Evolutionary conservation across 768 basidiomycete genomes (phyloP), one percentile per base, ranked within the genome.

Genomic region (Lactifluus pinguis): DNA sequence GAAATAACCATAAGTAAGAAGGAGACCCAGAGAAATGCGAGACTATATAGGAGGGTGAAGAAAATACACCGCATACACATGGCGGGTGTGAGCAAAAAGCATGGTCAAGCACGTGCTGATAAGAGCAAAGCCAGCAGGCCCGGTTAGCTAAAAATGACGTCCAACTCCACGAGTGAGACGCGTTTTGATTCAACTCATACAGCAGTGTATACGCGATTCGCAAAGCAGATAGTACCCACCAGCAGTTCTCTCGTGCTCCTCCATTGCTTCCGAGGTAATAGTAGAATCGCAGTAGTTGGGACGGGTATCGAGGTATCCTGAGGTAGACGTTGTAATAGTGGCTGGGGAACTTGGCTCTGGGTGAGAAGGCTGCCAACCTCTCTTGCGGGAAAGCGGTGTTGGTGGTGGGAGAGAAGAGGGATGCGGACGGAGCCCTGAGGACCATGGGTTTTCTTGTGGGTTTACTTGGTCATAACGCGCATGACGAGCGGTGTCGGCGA

Each of bases 301-400:
- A 42, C 84, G 86, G 0, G 85, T 84, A 69, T 87, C 83, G 41
- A 89, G 78, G 71, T 85, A 87, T 32, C 86, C 88, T 60, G 70
- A 76, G 5, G 83, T 79, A 2, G 80, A 83, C 3, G 82, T 72
- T 3, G 80, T 71, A 4, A 77, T 81, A 50, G 82, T 74, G 51
- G 77, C 71, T 6, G 82, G 80, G 68, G 68, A 75, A 68, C 80
- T 83, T 10, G 79, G 79, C 63, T 82, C 83, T 47, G 81, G 76
- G 57, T 75, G 77, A 1, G 80, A 76, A 4, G 89, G 87, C 44
- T 83, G 82, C 89, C 89, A 90, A 34, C 85, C 86, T 69, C 89
- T 75, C 71, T 88, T 88, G 54, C 80, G 75, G 4, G 80, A 76
- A 44, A 77, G 67, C 3, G 77, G 76, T 17, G 73, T 69, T 19